Evolutionary conservation across 2,329 filamentous ascomycete species (phyloP), one percentile per base, ranked within the genome.

Genomic region (Epichloe gansuensis): DNA sequence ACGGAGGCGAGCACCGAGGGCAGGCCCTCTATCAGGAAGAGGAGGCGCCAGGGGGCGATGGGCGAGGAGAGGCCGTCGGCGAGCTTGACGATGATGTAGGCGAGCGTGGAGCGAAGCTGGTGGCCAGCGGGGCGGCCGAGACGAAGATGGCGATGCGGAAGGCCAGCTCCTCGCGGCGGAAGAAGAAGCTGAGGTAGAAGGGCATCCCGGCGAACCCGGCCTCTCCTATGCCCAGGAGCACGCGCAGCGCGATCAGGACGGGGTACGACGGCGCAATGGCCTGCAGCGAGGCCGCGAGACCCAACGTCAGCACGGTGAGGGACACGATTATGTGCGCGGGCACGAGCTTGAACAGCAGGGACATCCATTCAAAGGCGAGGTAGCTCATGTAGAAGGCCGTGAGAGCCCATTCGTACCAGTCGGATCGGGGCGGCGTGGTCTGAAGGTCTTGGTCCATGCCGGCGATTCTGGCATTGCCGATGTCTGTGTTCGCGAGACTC

Each of bases 111-210:
- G 88, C 87, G 63, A 94, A 69, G 1, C 82, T 84, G 42, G 87
- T 93, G 2, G 89, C 88, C 4, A 95, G 74, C 1, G 80, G 80
- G 1, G 89, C 89, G 57, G 93, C 90, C 59, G 87, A 89, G 51
- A 96, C 83, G 67, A 95, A 94, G 2, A 95, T 76, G 23, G 89
- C 90, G 0, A 87, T 93, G 39, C 90, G 75, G 55, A 93, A 84
- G 0, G 90, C 91, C 36, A 96, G 72, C 66, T 97, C 91, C 44
- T 78, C 70, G 38, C 78, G 67, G 59, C 74, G 77, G 64, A 78
- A 84, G 65, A 84, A 84, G 66, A 82, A 82, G 15, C 78, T 81
- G 35, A 84, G 66, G 57, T 82, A 84, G 54, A 80, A 78, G 0
- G 81, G 81, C 39, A 84, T 74, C 3, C 80, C 80, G 0, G 77